A percentile compares a stretch with the other conserved stretches of the same genome.
Evolutionary conservation across 148 eudicot genomes (phyloP).

Genomic region (Chenopodium quinoa): DNA sequence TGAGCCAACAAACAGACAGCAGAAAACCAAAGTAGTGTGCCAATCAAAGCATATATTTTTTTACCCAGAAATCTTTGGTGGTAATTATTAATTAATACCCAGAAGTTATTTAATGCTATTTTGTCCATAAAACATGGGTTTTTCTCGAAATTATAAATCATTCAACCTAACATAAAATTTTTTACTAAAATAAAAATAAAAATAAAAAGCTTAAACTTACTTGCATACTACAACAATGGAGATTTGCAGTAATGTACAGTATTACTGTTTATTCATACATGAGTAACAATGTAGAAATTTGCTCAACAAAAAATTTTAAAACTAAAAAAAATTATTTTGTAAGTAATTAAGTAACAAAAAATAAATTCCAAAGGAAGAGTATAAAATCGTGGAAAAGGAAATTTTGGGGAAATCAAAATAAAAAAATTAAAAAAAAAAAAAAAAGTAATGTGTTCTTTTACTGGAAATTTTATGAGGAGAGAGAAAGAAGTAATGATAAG

Average conservation of each 20-base stretch:
- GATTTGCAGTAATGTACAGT: slow-evolving; percentile 20
- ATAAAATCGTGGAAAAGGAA: slow-evolving; percentile 1
- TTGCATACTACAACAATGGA: slow-evolving; percentile 17
- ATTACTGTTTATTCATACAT: slow-evolving; percentile 1
- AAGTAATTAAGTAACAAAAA: too few relatives aligned
- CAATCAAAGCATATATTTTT: slow-evolving; percentile 7
- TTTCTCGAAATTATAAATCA: slow-evolving; percentile 24
- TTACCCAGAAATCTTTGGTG: slow-evolving; percentile 13
- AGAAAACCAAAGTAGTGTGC: slow-evolving; percentile 23
- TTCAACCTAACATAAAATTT: not conserved
- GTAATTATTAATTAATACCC: slow-evolving; percentile 17
- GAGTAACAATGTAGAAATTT: not conserved
- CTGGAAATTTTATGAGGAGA: too few relatives aligned
- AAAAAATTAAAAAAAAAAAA: not conserved
- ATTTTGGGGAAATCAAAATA: not conserved
- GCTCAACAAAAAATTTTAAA: not conserved
- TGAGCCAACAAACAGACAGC: slow-evolving; percentile 19
- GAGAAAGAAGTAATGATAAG: too few relatives aligned
- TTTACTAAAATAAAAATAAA: too few relatives aligned
- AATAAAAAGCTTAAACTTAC: not conserved
- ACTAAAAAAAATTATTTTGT: too few relatives aligned
- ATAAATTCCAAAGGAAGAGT: too few relatives aligned
- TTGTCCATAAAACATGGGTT: slow-evolving; percentile 16
- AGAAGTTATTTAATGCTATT: slow-evolving; percentile 7
- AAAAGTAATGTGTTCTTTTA: too few relatives aligned